Percentiles rank a stretch among this genome's conserved stretches.
Evolutionary conservation across 352 stramenopile species (phyloP).

Genomic region (Poterioochromonas sp.): DNA sequence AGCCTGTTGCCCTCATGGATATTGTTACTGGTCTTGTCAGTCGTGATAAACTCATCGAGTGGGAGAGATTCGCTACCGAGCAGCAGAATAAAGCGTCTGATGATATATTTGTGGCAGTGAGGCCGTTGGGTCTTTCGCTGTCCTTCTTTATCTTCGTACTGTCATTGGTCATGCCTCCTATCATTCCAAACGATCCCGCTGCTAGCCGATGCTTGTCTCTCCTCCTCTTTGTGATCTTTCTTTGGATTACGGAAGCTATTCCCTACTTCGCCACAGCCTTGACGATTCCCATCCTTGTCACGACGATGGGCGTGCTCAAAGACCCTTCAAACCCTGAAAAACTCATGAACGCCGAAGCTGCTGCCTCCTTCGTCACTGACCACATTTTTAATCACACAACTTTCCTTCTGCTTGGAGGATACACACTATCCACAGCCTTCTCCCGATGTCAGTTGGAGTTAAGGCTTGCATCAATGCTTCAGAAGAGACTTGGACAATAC

Average conservation of each 20-base stretch:
- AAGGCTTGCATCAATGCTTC: constrained; percentile 72
- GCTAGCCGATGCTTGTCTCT: constrained; percentile 67
- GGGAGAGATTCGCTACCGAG: constrained; percentile 32
- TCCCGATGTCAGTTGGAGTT: constrained; percentile 80
- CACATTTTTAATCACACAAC: constrained; percentile 79
- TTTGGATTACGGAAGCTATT: constrained; percentile 78
- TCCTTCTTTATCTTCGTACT: constrained; percentile 37
- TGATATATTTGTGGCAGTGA: constrained; percentile 37
- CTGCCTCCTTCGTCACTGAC: constrained; percentile 65
- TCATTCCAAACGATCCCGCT: constrained; percentile 38
- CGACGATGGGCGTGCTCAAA: constrained; percentile 73
- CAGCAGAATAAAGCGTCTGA: constrained; percentile 32
- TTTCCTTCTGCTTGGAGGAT: constrained; percentile 78
- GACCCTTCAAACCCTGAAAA: neutral
- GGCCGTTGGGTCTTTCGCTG: constrained; percentile 28
- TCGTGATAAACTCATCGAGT: constrained; percentile 36
- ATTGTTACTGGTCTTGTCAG: constrained; percentile 49
- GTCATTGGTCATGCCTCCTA: constrained; percentile 27
- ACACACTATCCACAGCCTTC: constrained; percentile 72
- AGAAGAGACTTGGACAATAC: constrained; percentile 72
- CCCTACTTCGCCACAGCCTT: constrained; percentile 79
- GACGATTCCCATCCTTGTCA: constrained; percentile 70
- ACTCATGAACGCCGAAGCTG: constrained; percentile 50
- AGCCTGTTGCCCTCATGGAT: constrained; percentile 64
- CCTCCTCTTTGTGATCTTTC: constrained; percentile 70